Conservation (phyloP, 75 land plant species). For the Picea sitchensis region DNA sequence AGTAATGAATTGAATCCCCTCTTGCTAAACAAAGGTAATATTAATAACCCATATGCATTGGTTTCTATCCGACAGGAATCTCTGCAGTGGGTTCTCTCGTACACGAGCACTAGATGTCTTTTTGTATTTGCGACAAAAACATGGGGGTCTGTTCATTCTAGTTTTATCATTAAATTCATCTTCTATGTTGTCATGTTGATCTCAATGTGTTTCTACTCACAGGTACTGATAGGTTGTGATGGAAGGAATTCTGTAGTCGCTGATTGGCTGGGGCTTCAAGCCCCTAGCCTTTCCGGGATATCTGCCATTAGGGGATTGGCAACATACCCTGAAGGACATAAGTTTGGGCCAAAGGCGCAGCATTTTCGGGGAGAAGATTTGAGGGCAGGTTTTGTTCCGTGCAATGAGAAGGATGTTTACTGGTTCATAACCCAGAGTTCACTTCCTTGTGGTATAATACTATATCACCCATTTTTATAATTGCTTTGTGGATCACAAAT, state of each 20-base stretch:
- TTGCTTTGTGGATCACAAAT: too few relatives aligned
- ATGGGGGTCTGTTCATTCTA: not conserved
- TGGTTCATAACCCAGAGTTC: too few relatives aligned
- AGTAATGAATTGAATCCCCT: not conserved
- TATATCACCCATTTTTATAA: too few relatives aligned
- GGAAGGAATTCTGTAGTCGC: too few relatives aligned
- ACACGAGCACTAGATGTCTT: too few relatives aligned
- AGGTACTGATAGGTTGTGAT: too few relatives aligned
- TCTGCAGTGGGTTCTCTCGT: not conserved
- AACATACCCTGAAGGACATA: constrained; percentile 32
- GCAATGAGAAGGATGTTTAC: too few relatives aligned
- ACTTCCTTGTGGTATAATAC: too few relatives aligned
- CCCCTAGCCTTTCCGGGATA: constrained; percentile 25
- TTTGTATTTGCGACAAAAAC: not conserved
- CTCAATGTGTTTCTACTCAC: not conserved
- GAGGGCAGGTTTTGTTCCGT: too few relatives aligned
- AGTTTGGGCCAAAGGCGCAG: constrained; percentile 9
- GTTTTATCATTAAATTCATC: not conserved
- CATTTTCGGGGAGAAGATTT: too few relatives aligned
- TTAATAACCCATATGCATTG: not conserved
- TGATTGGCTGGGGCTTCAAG: not conserved
- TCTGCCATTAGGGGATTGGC: constrained; percentile 34
- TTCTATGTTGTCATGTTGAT: not conserved
- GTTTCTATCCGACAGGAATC: not conserved
- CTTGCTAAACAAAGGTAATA: not conserved